Conservation (phyloP, 257 asterid genomes). For the Nicotiana sylvestris region DNA sequence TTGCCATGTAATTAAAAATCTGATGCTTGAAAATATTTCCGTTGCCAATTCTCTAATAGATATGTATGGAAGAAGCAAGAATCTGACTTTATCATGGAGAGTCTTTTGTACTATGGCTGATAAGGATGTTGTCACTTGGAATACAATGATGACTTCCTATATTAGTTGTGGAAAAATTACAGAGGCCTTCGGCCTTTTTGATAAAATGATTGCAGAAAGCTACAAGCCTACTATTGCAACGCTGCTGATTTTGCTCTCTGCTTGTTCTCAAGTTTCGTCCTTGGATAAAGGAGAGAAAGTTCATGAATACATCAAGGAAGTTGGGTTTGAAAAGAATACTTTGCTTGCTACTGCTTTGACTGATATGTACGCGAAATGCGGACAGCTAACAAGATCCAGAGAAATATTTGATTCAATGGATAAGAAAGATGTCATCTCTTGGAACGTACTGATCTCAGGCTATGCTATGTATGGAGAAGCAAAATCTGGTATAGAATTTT, state of each 20-base stretch:
- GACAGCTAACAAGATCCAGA: slow-evolving; percentile 45
- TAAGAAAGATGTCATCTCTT: slow-evolving; percentile 53
- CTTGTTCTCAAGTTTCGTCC: slow-evolving; percentile 56
- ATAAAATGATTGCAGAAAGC: slow-evolving; percentile 44
- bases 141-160: slow-evolving; percentile 54
- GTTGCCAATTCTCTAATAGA: slow-evolving; percentile 62
- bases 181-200: slow-evolving; percentile 52
- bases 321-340: slow-evolving; percentile 29
- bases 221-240: slow-evolving; percentile 53
- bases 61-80: slow-evolving; percentile 62
- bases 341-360: slow-evolving; percentile 58
- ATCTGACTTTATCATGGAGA: slow-evolving; percentile 34
- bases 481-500: slow-evolving; percentile 45
- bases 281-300: slow-evolving; percentile 47
- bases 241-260: slow-evolving; percentile 51
- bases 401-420: slow-evolving; percentile 50
- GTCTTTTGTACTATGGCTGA: slow-evolving; percentile 29
- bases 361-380: slow-evolving; percentile 86
- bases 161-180: slow-evolving; percentile 33
- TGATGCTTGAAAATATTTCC: slow-evolving; percentile 33
- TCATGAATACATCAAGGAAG: slow-evolving; percentile 43
- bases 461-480: slow-evolving; percentile 75
- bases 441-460: slow-evolving; percentile 77
- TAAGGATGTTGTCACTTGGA: slow-evolving; percentile 59
- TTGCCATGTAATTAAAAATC: slow-evolving; percentile 40